Percentiles rank a stretch among this genome's conserved stretches.
phyloP scores from a whole-genome alignment of 768 basidiomycete genomes.

The Macrolepiota dolichaula region DNA sequence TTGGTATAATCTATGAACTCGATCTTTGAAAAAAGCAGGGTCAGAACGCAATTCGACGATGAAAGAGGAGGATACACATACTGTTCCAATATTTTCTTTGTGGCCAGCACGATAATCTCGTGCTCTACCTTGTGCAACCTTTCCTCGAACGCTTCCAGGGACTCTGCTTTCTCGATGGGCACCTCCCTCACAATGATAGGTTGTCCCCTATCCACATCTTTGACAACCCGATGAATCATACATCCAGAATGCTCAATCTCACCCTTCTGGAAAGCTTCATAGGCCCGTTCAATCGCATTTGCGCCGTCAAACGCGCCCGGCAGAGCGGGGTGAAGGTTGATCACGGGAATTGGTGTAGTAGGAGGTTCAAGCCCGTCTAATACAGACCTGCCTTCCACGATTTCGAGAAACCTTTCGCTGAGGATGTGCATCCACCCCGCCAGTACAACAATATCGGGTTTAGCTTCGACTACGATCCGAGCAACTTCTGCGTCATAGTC shows the following conservation, averaged over 20 bases:
- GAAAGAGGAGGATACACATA: not conserved
- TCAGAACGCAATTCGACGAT: not conserved
- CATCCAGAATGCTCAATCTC: slow-evolving; percentile 77
- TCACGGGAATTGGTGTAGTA: slow-evolving; percentile 61
- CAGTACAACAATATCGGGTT: slow-evolving; percentile 87
- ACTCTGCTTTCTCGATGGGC: slow-evolving; percentile 67
- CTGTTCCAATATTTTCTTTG: slow-evolving; percentile 64
- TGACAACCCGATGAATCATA: slow-evolving; percentile 94
- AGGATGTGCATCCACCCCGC: slow-evolving; percentile 99
- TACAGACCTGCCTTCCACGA: slow-evolving; percentile 42
- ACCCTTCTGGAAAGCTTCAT: slow-evolving; percentile 81
- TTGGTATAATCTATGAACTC: not conserved
- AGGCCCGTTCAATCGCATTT: slow-evolving; percentile 87
- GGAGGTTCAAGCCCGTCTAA: slow-evolving; percentile 33
- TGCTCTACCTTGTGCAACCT: slow-evolving; percentile 85
- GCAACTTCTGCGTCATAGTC: slow-evolving; percentile 89
- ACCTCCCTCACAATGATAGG: slow-evolving; percentile 83
- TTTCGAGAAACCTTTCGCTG: slow-evolving; percentile 74
- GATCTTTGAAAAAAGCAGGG: not conserved
- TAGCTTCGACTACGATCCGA: slow-evolving; percentile 51
- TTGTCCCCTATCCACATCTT: slow-evolving; percentile 90
- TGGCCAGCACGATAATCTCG: slow-evolving; percentile 86
- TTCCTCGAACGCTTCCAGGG: slow-evolving; percentile 66
- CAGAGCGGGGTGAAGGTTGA: slow-evolving; percentile 95
- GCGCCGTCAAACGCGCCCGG: slow-evolving; percentile 96